These are phyloP conservation scores for Cladophialophora psammophila DNA, from an alignment of 2,329 filamentous ascomycete species.

Conservation along the genomic window DNA sequence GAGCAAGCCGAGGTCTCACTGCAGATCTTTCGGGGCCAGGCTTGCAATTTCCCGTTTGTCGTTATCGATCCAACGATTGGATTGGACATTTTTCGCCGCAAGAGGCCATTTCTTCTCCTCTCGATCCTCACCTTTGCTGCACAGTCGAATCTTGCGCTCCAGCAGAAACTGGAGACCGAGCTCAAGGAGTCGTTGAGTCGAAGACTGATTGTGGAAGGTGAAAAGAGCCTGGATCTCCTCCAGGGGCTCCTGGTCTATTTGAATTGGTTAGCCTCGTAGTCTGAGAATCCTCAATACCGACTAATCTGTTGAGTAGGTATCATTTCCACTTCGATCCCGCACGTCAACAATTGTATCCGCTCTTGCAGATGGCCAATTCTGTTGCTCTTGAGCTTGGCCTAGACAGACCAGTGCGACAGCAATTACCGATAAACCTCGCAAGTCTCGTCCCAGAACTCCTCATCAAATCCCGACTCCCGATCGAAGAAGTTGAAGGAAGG, in stretches of 20 bases:
- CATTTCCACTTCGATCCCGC: slow-evolving; percentile 10
- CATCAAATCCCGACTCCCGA: background rate
- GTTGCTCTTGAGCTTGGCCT: slow-evolving; percentile 5
- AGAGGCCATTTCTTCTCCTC: slow-evolving; percentile 9
- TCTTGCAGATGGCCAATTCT: slow-evolving; percentile 2
- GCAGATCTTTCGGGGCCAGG: slow-evolving; percentile 3
- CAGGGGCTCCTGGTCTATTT: slow-evolving; percentile 12
- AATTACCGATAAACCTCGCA: background rate
- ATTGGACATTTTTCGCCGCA: slow-evolving; percentile 10
- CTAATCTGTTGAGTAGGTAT: slow-evolving; percentile 5
- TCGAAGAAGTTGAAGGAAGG: slow-evolving; percentile 10
- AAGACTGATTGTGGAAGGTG: slow-evolving; percentile 1
- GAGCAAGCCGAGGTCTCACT: slow-evolving; percentile 5
- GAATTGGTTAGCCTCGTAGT: slow-evolving; percentile 1
- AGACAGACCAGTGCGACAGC: background rate
- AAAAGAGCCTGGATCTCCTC: slow-evolving; percentile 15
- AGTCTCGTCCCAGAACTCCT: background rate
- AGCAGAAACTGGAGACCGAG: slow-evolving; percentile 4
- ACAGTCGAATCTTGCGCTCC: background rate
- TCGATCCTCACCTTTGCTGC: slow-evolving; percentile 3
- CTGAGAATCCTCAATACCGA: background rate
- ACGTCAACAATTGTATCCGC: slow-evolving; percentile 1
- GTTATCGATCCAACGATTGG: background rate
- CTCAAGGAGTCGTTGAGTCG: slow-evolving; percentile 1
- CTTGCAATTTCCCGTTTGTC: slow-evolving; percentile 7